Conservation (phyloP, 2,329 filamentous ascomycete genomes). For the Talaromyces verruculosus region DNA sequence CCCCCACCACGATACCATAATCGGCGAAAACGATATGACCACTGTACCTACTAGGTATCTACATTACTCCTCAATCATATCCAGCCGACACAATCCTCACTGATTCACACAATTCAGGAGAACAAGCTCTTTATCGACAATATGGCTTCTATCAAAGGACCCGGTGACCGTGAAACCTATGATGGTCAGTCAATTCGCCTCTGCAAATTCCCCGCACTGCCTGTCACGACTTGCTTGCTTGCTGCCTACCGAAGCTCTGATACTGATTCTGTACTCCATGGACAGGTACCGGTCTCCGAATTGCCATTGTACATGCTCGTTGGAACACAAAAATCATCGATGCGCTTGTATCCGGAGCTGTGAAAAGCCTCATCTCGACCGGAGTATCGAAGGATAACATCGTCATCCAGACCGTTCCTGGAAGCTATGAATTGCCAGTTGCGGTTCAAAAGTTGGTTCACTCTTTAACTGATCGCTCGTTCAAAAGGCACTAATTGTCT, state of each 20-base stretch:
- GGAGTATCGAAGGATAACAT: conserved; percentile 90
- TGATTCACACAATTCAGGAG: background rate
- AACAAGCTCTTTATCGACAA: conserved; percentile 26
- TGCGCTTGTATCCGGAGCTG: conserved; percentile 76
- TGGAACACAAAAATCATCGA: conserved; percentile 92
- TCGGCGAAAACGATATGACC: background rate
- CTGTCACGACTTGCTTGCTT: background rate
- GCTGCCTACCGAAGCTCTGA: background rate
- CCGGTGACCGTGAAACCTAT: conserved; percentile 57
- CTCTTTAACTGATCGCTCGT: background rate
- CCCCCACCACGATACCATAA: conserved; percentile 6
- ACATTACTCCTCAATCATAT: background rate
- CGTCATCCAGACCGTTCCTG: conserved; percentile 83
- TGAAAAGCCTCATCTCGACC: conserved; percentile 70
- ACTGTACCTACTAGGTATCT: background rate
- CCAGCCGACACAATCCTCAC: no score
- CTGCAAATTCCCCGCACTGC: conserved; percentile 4
- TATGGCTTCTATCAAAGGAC: conserved; percentile 62
- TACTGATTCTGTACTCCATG: background rate
- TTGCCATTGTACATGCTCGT: conserved; percentile 92
- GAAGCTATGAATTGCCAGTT: conserved; percentile 91
- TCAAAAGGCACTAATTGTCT: background rate
- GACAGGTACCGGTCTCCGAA: conserved; percentile 69
- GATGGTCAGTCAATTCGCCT: conserved; percentile 50
- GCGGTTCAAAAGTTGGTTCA: conserved; percentile 71